These are phyloP conservation scores for Hemerocallis citrina DNA, from an alignment of 106 monocot species.

Conservation along the genomic window DNA sequence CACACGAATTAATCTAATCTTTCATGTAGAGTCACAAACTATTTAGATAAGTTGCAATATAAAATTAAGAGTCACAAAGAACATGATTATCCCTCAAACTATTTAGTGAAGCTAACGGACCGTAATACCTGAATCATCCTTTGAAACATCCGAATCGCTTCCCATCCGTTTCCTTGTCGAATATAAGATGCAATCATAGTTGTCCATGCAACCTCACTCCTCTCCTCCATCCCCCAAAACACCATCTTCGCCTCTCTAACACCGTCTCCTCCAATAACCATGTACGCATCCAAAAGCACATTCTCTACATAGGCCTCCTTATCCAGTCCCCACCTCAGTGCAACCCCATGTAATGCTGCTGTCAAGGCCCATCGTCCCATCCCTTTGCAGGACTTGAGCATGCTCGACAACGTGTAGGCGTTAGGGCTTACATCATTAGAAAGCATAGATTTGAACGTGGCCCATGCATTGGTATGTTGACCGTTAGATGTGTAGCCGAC, in stretches of 20 bases:
- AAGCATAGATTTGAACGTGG: conserved; percentile 35
- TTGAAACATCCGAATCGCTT: conserved; percentile 23
- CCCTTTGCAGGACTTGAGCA: conserved; percentile 29
- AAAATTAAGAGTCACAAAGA: too few species aligned
- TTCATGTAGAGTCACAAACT: too few species aligned
- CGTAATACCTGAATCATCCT: conserved; percentile 29
- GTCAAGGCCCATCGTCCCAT: background rate
- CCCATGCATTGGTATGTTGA: conserved; percentile 18
- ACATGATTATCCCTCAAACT: too few species aligned
- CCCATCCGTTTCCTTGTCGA: conserved; percentile 19
- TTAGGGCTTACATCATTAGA: conserved; percentile 32
- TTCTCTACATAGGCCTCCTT: conserved; percentile 25
- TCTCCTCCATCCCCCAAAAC: conserved; percentile 35
- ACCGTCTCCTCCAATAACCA: background rate
- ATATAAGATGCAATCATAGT: conserved; percentile 51
- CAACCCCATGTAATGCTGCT: conserved; percentile 11
- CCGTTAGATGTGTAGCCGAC: conserved; percentile 35
- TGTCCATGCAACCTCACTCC: conserved; percentile 45
- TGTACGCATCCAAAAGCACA: conserved; percentile 37
- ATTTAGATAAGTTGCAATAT: too few species aligned
- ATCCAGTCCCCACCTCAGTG: conserved; percentile 31
- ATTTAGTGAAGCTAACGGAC: too few species aligned
- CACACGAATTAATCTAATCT: too few species aligned
- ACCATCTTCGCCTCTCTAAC: conserved; percentile 20
- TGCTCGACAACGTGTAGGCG: conserved; percentile 39